These are phyloP conservation scores for Pugionium cornutum DNA, from an alignment of 345 rosid species.

Conservation along the genomic window DNA sequence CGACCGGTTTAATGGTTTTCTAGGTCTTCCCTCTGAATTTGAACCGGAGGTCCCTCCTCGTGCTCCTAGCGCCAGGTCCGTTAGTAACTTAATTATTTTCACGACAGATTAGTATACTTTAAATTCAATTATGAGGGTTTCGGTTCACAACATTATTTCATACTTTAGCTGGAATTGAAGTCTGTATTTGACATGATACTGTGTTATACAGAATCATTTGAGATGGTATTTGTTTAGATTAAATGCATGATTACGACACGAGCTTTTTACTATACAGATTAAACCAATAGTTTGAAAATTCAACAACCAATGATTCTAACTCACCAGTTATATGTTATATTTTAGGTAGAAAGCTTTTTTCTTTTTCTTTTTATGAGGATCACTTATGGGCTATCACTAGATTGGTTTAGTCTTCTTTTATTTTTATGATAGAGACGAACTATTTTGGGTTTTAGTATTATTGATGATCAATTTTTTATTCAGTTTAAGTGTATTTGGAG, in stretches of 20 bases:
- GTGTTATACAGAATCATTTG: conserved; percentile 36
- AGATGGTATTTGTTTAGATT: conserved; percentile 27
- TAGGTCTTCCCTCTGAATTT: conserved; percentile 85
- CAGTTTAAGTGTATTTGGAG: conserved; percentile 93
- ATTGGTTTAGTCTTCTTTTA: too few species aligned
- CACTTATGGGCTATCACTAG: too few species aligned
- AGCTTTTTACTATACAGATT: not conserved
- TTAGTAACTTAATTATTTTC: too few species aligned
- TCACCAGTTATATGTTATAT: too few species aligned
- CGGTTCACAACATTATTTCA: too few species aligned
- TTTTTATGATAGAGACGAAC: too few species aligned
- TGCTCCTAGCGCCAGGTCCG: conserved; percentile 87
- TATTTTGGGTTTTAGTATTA: too few species aligned
- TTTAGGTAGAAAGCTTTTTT: too few species aligned
- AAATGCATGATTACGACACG: conserved; percentile 36
- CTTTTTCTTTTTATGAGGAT: too few species aligned
- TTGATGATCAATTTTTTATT: not conserved
- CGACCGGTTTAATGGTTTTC: conserved; percentile 86
- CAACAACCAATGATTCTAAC: not conserved
- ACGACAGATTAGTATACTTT: not conserved
- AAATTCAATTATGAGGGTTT: not conserved
- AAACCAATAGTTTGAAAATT: not conserved
- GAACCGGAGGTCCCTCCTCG: conserved; percentile 71
- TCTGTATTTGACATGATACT: conserved; percentile 37
- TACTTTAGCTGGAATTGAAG: conserved; percentile 19